Evolutionary conservation across 441 rosid species (phyloP), one percentile per base, ranked within the genome.

Genomic region (Pelargonium australe): DNA sequence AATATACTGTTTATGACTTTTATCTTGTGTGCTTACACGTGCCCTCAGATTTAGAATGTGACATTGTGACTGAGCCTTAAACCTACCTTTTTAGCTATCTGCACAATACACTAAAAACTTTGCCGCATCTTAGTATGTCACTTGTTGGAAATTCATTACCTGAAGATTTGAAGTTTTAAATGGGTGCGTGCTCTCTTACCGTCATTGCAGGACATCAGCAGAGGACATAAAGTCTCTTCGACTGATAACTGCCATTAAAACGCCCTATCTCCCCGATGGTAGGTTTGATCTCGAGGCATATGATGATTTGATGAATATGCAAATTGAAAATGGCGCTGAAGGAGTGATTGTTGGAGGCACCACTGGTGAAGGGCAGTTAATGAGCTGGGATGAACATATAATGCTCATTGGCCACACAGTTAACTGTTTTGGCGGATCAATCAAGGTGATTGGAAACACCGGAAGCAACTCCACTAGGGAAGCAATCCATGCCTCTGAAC

Each of bases 381-480:
- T 92, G 96, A 88, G 94, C 76, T 92, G 98, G 98, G 98, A 92
- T 34, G 98, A 92, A 65, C 96, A 92, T 75, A 87, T 90, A 68
- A 90, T 88, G 95, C 95, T 88, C 66, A 92, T 87, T 55, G 96
- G 95, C 37, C 96, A 88, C 74, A 92, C 91, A 0, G 98, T 90
- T 2, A 88, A 88, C 20, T 92, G 89, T 72, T 92, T 88, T 20
- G 98, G 96, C 2, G 83, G 83, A 63, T 81, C 84, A 2, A 78
- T 90, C 73, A 90, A 87, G 81, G 95, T 92, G 47, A 83, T 92
- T 63, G 94, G 96, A 23, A 92, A 92, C 85, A 87, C 95, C 0
- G 95, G 96, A 74, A 92, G 98, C 72, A 92, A 92, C 84, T 92
- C 95, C 0, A 92, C 98, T 3, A 80, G 90, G 64, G 98, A 92